phyloP scores from a whole-genome alignment of 306 rosid genomes.

The Cicer yamashitae region DNA sequence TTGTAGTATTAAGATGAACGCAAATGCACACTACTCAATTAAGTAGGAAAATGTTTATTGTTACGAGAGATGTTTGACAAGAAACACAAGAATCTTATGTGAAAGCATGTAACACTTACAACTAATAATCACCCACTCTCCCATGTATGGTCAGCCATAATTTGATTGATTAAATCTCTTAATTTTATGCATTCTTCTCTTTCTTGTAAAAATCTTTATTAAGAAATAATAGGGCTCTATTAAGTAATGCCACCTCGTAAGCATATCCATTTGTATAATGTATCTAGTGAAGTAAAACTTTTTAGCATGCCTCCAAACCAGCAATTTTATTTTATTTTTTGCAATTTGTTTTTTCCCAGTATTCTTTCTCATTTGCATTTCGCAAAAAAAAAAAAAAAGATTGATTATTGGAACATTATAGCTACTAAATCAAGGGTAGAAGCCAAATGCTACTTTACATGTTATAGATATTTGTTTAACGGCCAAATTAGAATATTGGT shows the following conservation, averaged over 20 bases:
- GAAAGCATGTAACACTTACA: too few relatives aligned
- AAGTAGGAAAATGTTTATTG: too few relatives aligned
- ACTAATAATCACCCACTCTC: too few relatives aligned
- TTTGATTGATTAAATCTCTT: too few relatives aligned
- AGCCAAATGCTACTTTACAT: neutral
- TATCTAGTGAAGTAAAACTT: constrained; percentile 25
- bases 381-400: neutral
- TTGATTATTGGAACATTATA: neutral
- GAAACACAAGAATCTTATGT: too few relatives aligned
- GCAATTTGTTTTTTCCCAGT: neutral
- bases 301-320: constrained; percentile 1
- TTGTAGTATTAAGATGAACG: constrained; percentile 1
- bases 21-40: neutral
- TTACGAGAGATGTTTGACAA: too few relatives aligned
- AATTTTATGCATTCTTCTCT: too few relatives aligned
- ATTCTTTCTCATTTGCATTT: neutral
- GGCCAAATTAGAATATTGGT: neutral
- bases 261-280: neutral
- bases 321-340: neutral
- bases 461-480: neutral
- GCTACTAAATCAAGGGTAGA: too few relatives aligned
- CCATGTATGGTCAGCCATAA: too few relatives aligned
- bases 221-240: neutral
- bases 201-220: too few relatives aligned
- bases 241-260: constrained; percentile 7